phyloP scores from a whole-genome alignment of 2,329 filamentous ascomycete genomes.

The Penicillium aurantiogriseum region DNA sequence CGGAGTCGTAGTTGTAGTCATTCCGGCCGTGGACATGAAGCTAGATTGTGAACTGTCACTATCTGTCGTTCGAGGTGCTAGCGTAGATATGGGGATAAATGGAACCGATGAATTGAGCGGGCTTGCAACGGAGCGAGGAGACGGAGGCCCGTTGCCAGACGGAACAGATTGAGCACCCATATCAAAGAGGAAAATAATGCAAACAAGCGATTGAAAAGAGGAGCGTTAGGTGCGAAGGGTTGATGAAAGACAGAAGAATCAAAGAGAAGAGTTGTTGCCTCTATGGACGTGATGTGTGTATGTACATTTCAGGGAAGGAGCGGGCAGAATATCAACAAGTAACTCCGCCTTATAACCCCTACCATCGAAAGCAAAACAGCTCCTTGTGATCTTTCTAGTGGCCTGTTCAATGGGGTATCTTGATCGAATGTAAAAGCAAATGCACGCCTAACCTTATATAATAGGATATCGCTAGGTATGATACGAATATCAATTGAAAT shows the following conservation, averaged over 20 bases:
- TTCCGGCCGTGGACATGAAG: background rate
- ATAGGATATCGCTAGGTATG: conserved; percentile 1
- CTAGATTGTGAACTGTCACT: background rate
- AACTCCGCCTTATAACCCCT: background rate
- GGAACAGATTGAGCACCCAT: background rate
- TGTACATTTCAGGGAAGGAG: conserved; percentile 3
- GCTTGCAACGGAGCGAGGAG: background rate
- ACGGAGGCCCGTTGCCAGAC: background rate
- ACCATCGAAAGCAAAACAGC: background rate
- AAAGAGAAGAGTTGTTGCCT: conserved; percentile 4
- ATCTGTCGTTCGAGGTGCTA: background rate
- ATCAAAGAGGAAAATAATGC: background rate
- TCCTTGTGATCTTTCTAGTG: background rate
- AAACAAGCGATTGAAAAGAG: background rate
- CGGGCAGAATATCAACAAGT: background rate
- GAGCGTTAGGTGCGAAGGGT: background rate
- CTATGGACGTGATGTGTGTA: background rate
- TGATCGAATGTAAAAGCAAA: conserved; percentile 8
- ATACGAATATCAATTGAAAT: background rate
- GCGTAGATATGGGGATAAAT: background rate
- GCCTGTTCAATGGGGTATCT: conserved; percentile 18
- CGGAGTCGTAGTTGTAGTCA: background rate
- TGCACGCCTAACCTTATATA: background rate
- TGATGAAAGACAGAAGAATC: background rate
- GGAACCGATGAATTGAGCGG: background rate